A percentile compares a stretch with the other conserved stretches of the same genome.
Evolutionary conservation across 192 early-diverging fungal species (phyloP).

Genomic region (Rhizophlyctis rosea): DNA sequence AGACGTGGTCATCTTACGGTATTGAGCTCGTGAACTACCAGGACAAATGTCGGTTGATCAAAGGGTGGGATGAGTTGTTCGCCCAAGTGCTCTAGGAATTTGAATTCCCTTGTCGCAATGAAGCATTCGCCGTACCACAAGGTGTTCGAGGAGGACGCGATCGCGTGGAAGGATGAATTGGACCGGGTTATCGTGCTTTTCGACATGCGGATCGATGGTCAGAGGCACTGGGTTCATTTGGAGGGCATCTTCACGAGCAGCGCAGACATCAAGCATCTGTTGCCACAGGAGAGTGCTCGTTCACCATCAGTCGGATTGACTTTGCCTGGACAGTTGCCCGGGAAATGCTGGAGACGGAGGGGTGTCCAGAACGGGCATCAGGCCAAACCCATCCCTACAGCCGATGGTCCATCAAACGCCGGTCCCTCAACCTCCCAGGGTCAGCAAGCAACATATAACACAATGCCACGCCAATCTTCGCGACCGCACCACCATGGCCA

Average conservation of each 20-base stretch:
- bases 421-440: not conserved
- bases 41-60: slow-evolving; percentile 94
- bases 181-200: slow-evolving; percentile 94
- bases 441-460: not conserved
- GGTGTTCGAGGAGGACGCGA: slow-evolving; percentile 96
- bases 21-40: slow-evolving; percentile 97
- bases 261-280: slow-evolving; percentile 94
- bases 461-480: not conserved
- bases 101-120: slow-evolving; percentile 95
- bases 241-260: slow-evolving; percentile 98
- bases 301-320: slow-evolving; percentile 95
- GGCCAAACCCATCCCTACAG: not conserved
- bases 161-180: slow-evolving; percentile 92
- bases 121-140: slow-evolving; percentile 96
- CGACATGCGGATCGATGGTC: slow-evolving; percentile 99
- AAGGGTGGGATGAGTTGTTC: slow-evolving; percentile 98
- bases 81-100: slow-evolving; percentile 91
- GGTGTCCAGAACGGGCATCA: not conserved
- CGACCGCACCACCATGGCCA: slow-evolving; percentile 9
- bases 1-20: slow-evolving; percentile 89
- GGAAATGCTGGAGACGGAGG: not conserved
- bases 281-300: slow-evolving; percentile 96
- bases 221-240: slow-evolving; percentile 99
- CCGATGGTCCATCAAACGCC: not conserved
- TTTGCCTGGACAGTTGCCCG: no score